phyloP scores from a whole-genome alignment of 1,284 basidiomycete species.

The Microstroma glucosiphilum region DNA sequence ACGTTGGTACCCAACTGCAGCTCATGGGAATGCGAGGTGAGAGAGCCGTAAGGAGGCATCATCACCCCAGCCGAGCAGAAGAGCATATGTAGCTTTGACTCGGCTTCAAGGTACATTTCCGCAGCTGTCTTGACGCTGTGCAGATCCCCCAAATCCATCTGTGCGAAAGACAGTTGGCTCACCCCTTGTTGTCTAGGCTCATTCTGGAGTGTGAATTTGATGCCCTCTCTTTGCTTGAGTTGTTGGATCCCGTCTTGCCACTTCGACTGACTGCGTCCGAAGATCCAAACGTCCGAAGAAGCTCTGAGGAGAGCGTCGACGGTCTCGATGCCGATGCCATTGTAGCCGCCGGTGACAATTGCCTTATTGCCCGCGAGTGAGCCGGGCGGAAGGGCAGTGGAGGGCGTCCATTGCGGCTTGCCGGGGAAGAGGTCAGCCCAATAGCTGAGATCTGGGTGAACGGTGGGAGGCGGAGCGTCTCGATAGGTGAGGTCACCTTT shows the following conservation, averaged over 20 bases:
- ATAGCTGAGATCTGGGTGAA: too few species aligned
- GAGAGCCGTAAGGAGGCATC: slow-evolving; percentile 14
- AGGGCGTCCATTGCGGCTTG: too few species aligned
- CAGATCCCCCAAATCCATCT: slow-evolving; percentile 29
- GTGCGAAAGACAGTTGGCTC: slow-evolving; percentile 21
- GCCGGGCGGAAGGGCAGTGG: neutral
- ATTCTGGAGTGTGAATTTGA: neutral
- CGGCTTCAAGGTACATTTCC: slow-evolving; percentile 20
- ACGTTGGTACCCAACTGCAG: slow-evolving; percentile 42
- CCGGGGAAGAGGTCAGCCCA: too few species aligned
- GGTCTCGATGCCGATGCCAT: neutral
- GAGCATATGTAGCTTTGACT: slow-evolving; percentile 32
- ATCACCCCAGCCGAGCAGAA: slow-evolving; percentile 18
- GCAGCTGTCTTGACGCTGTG: slow-evolving; percentile 22
- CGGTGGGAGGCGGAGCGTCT: too few species aligned
- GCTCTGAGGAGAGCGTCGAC: neutral
- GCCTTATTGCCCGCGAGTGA: slow-evolving; percentile 3
- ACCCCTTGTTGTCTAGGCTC: too few species aligned
- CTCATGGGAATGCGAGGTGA: slow-evolving; percentile 38
- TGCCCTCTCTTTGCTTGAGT: neutral
- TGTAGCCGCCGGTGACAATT: neutral
- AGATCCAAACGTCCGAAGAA: neutral
- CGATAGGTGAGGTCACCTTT: too few species aligned
- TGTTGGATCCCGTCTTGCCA: neutral
- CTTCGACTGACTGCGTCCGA: neutral